phyloP scores from a whole-genome alignment of 164 flowering plant genomes.

The Vitis riparia region DNA sequence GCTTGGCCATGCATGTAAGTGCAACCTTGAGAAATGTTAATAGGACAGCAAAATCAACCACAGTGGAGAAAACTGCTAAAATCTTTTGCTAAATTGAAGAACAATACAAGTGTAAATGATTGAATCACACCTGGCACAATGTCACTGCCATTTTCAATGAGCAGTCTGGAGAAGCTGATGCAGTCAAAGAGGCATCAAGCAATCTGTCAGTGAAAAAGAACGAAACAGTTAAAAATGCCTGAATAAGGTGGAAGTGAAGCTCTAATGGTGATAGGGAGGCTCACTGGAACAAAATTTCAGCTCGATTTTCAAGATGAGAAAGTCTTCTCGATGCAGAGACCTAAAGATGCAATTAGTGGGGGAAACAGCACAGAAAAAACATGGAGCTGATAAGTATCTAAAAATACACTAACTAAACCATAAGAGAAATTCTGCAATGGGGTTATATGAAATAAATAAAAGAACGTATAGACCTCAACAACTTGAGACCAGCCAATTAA shows the following conservation, averaged over 20 bases:
- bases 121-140: slow-evolving; percentile 64
- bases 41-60: slow-evolving; percentile 4
- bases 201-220: slow-evolving; percentile 42
- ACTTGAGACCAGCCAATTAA: slow-evolving; percentile 93
- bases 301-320: slow-evolving; percentile 63
- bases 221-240: neutral
- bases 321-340: slow-evolving; percentile 73
- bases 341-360: slow-evolving; percentile 33
- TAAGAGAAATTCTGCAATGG: neutral
- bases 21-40: slow-evolving; percentile 59
- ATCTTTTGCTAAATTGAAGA: neutral
- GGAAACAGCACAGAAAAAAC: neutral
- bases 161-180: slow-evolving; percentile 94
- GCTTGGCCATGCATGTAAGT: slow-evolving; percentile 94
- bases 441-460: neutral
- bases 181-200: slow-evolving; percentile 80
- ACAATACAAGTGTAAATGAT: neutral
- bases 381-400: neutral
- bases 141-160: slow-evolving; percentile 89
- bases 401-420: neutral
- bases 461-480: slow-evolving; percentile 68
- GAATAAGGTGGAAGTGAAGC: neutral
- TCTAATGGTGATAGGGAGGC: slow-evolving; percentile 17
- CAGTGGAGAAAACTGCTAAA: neutral
- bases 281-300: slow-evolving; percentile 79